Evolutionary conservation across 345 rosid species (phyloP).

Genomic region (Aurinia saxatilis): DNA sequence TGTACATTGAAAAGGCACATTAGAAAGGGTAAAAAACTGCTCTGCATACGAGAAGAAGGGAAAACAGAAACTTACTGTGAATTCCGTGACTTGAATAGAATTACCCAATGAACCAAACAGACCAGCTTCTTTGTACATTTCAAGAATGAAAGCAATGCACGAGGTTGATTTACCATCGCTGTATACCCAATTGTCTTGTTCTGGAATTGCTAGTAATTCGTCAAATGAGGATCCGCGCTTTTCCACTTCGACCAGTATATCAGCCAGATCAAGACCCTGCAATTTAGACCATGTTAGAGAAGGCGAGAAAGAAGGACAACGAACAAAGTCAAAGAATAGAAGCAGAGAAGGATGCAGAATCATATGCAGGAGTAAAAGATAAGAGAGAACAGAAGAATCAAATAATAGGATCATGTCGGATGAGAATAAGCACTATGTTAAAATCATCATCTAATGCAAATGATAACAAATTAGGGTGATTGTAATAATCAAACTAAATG

Average conservation of each 20-base stretch:
- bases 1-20: constrained; percentile 22
- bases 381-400: neutral
- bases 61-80: constrained; percentile 51
- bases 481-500: neutral
- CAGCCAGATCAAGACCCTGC: constrained; percentile 79
- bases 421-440: neutral
- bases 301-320: neutral
- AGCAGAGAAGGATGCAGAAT: neutral
- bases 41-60: neutral
- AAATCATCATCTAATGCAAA: neutral
- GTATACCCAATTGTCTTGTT: constrained; percentile 87
- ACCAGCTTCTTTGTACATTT: constrained; percentile 94
- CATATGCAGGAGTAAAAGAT: neutral
- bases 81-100: constrained; percentile 87
- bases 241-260: constrained; percentile 75
- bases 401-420: neutral
- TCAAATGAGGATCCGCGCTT: constrained; percentile 83
- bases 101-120: constrained; percentile 52
- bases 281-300: neutral
- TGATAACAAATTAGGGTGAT: neutral
- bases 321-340: neutral
- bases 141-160: constrained; percentile 83
- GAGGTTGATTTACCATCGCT: constrained; percentile 90
- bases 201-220: constrained; percentile 68
- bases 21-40: neutral